phyloP scores from a whole-genome alignment of 768 basidiomycete species.

The Heimioporus sp. region DNA sequence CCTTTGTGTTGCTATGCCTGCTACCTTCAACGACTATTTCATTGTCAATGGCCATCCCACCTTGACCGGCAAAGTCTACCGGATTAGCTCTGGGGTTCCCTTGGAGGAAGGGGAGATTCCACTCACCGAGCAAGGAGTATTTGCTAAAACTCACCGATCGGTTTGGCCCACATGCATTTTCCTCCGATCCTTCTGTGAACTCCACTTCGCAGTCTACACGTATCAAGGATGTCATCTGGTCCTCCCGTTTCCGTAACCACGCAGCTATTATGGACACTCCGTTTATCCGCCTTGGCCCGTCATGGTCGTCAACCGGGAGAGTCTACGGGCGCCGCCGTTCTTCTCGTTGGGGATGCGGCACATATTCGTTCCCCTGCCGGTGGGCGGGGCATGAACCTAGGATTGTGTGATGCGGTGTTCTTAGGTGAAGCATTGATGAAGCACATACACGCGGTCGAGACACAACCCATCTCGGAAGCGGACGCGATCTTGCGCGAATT shows the following conservation, averaged over 20 bases:
- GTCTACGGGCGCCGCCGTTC: conserved; percentile 14
- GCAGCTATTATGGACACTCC: conserved; percentile 42
- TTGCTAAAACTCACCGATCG: conserved; percentile 43
- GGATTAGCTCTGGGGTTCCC: conserved; percentile 44
- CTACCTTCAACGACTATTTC: conserved; percentile 17
- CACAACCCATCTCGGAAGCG: conserved; percentile 9
- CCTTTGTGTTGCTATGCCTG: conserved; percentile 10
- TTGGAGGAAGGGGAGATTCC: conserved; percentile 36
- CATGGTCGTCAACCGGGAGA: not conserved
- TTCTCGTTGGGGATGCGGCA: conserved; percentile 48
- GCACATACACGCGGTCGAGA: conserved; percentile 28
- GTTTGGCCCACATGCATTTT: conserved; percentile 37
- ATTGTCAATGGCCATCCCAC: conserved; percentile 11
- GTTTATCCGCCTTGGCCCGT: conserved; percentile 25
- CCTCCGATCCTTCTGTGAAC: conserved; percentile 37
- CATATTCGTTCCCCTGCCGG: conserved; percentile 54
- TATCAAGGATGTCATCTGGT: conserved; percentile 43
- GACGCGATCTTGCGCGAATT: conserved; percentile 38
- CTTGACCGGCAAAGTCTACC: conserved; percentile 26
- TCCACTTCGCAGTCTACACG: conserved; percentile 26
- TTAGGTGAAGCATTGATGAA: conserved; percentile 41
- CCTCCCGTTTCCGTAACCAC: conserved; percentile 47
- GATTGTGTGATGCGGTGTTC: conserved; percentile 49
- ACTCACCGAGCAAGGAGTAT: conserved; percentile 39
- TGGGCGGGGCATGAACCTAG: conserved; percentile 61